A percentile compares a stretch with the other conserved stretches of the same genome.
Evolutionary conservation across 805 yeast species (phyloP).

Genomic region (Candida verbasci): DNA sequence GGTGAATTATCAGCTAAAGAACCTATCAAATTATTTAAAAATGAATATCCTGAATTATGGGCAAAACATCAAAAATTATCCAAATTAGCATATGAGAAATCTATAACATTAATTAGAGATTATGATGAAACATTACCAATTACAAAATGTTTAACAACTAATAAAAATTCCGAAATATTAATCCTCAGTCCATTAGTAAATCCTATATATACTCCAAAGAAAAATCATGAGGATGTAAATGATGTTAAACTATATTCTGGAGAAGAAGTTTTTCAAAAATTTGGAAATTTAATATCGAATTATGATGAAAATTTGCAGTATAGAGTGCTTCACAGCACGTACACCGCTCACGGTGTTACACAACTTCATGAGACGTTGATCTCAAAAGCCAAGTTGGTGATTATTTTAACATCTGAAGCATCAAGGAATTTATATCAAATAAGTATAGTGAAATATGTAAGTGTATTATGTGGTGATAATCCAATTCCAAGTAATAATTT

Average conservation of each 20-base stretch:
- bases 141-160: slow-evolving; percentile 29
- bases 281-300: slow-evolving; percentile 44
- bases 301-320: slow-evolving; percentile 30
- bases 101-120: slow-evolving; percentile 53
- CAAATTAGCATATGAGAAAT: slow-evolving; percentile 42
- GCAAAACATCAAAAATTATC: slow-evolving; percentile 40
- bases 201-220: slow-evolving; percentile 26
- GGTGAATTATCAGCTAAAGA: slow-evolving; percentile 22
- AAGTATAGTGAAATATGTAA: slow-evolving; percentile 54
- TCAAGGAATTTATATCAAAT: slow-evolving; percentile 57
- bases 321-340: slow-evolving; percentile 53
- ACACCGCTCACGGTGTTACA: slow-evolving; percentile 56
- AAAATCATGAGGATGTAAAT: too few relatives aligned
- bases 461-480: slow-evolving; percentile 49
- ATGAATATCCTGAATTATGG: slow-evolving; percentile 30
- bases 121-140: slow-evolving; percentile 48
- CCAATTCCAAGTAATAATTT: too few relatives aligned
- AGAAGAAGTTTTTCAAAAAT: slow-evolving; percentile 50
- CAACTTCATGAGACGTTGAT: slow-evolving; percentile 50
- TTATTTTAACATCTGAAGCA: slow-evolving; percentile 54
- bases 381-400: slow-evolving; percentile 47
- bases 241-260: slow-evolving; percentile 29
- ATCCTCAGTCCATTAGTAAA: slow-evolving; percentile 35
- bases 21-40: slow-evolving; percentile 21
- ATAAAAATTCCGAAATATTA: slow-evolving; percentile 25